These are phyloP conservation scores for Acanthamoeba lenticulata DNA, from an alignment of 208 protist species.

Conservation along the genomic window DNA sequence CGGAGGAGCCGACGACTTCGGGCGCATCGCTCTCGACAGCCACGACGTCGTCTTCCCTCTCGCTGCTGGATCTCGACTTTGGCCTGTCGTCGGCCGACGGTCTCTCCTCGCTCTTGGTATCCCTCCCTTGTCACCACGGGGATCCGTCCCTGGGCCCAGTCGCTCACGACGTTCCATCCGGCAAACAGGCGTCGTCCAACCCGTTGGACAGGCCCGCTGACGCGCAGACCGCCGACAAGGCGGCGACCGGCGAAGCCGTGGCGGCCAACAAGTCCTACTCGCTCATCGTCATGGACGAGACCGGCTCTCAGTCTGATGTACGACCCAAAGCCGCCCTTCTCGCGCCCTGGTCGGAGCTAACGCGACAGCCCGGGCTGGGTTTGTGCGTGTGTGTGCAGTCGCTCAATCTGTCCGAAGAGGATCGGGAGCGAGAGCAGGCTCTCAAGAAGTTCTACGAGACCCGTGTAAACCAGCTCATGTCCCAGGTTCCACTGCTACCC, in stretches of 20 bases:
- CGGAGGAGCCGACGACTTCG: too few species aligned
- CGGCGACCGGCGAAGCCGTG: background rate
- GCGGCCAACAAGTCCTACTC: background rate
- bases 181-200: too few species aligned
- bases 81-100: background rate
- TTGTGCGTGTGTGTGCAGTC: too few species aligned
- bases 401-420: background rate
- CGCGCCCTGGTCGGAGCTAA: background rate
- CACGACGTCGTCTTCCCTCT: background rate
- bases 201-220: too few species aligned
- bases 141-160: too few species aligned
- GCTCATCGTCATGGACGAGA: conserved; percentile 31
- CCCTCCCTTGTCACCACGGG: background rate
- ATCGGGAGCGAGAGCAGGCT: conserved; percentile 4
- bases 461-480: background rate
- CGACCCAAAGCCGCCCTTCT: background rate
- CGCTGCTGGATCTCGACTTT: background rate
- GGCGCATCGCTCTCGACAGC: background rate
- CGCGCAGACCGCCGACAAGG: background rate
- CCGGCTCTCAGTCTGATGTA: conserved; percentile 12
- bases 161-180: too few species aligned
- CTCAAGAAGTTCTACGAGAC: conserved; percentile 40
- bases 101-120: background rate
- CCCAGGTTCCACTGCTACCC: background rate
- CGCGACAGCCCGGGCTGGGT: too few species aligned